A percentile compares a stretch with the other conserved stretches of the same genome.
phyloP scores from a whole-genome alignment of 306 rosid genomes.

The Rosa lucieae region DNA sequence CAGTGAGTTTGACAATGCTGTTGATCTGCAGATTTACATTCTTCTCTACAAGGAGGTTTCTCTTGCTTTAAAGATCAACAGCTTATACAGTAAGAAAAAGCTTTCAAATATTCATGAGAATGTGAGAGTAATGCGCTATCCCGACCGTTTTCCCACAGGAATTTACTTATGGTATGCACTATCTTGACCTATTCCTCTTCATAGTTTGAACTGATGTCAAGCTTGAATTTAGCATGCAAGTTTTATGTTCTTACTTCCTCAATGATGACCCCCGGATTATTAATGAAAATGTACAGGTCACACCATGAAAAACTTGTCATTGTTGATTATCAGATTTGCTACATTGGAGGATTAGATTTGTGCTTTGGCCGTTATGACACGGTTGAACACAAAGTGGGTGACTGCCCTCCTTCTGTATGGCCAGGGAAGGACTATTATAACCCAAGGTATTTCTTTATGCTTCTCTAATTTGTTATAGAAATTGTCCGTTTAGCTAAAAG shows the following conservation, averaged over 20 bases:
- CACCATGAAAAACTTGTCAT: slow-evolving; percentile 55
- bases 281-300: slow-evolving; percentile 35
- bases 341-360: slow-evolving; percentile 50
- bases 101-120: slow-evolving; percentile 47
- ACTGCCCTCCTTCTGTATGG: slow-evolving; percentile 44
- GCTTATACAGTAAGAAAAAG: slow-evolving; percentile 40
- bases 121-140: slow-evolving; percentile 42
- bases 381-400: slow-evolving; percentile 45
- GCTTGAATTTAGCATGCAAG: neutral
- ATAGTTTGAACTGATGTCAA: neutral
- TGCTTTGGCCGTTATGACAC: slow-evolving; percentile 57
- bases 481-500: neutral
- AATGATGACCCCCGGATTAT: neutral
- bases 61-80: slow-evolving; percentile 50
- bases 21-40: slow-evolving; percentile 43
- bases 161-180: slow-evolving; percentile 44
- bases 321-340: slow-evolving; percentile 48
- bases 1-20: slow-evolving; percentile 12
- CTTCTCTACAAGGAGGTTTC: slow-evolving; percentile 54
- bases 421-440: slow-evolving; percentile 58
- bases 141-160: slow-evolving; percentile 47
- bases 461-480: neutral
- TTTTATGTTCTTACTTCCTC: neutral
- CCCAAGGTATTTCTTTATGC: slow-evolving; percentile 37
- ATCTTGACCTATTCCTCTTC: neutral